Percentiles rank a stretch among this genome's conserved stretches.
These are phyloP conservation scores for Fusarium sp. DNA, from an alignment of 2,329 filamentous ascomycete genomes.

Conservation along the genomic window DNA sequence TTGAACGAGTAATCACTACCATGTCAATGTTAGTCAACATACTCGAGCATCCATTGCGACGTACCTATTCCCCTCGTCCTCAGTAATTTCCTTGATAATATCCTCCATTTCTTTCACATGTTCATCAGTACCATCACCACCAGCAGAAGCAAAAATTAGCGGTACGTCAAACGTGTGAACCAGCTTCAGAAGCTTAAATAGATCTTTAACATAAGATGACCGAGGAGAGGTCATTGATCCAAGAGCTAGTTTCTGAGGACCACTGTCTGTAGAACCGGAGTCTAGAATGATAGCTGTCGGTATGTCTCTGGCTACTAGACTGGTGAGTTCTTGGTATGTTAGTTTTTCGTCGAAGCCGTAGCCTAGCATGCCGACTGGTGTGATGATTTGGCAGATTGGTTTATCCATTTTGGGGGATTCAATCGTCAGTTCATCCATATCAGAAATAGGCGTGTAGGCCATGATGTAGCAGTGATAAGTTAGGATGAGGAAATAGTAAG, in stretches of 20 bases:
- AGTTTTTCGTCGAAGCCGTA: conserved; percentile 58
- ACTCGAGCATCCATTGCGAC: rapidly evolving
- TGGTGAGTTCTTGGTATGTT: conserved; percentile 41
- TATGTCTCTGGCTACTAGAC: conserved; percentile 40
- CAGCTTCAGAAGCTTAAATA: conserved; percentile 53
- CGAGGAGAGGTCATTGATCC: conserved; percentile 55
- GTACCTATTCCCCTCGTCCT: conserved; percentile 21
- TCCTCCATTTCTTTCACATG: conserved; percentile 56
- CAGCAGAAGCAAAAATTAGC: conserved; percentile 58
- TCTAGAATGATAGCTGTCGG: conserved; percentile 53
- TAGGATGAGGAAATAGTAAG: neutral
- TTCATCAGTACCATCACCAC: conserved; percentile 60
- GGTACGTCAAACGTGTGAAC: conserved; percentile 51
- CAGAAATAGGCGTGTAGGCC: too few species aligned
- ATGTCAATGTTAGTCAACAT: neutral
- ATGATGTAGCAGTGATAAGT: neutral
- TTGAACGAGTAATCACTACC: conserved; percentile 45
- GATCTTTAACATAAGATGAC: conserved; percentile 56
- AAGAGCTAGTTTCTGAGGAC: conserved; percentile 56
- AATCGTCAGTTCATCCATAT: too few species aligned
- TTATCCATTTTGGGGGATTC: neutral
- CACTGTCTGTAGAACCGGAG: conserved; percentile 52
- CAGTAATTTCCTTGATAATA: conserved; percentile 49
- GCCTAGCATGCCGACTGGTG: conserved; percentile 62
- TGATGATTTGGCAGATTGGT: conserved; percentile 51